Evolutionary conservation across 441 rosid genomes (phyloP), one percentile per base, ranked within the genome.

Genomic region (Pelargonium cotyledonis): DNA sequence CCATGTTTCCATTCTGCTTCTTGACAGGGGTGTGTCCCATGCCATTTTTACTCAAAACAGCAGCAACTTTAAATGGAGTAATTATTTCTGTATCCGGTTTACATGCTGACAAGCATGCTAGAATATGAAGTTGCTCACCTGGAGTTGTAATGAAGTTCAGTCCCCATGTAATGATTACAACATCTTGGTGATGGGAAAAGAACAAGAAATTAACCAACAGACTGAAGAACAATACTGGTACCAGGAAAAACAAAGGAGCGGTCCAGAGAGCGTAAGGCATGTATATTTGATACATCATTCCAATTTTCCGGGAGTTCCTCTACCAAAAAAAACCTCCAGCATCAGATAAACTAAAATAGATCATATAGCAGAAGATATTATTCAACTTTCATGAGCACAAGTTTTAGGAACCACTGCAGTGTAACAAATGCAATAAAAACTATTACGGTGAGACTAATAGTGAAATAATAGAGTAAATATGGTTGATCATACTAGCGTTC

Each of bases 21-120:
- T 83, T 84, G 53, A 81, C 76, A n/a, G 16, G n/a, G 65, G 73
- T 79, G 69, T 82, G 83, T 70, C 86, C 86, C 29, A 76, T 84
- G 60, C 92, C 88, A 83, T 79, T 84, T 82, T 88, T 89, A 77
- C 84, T 80, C 95, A 95, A 86, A 12, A 89, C 86, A 10, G 95
- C 98, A 82, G 99, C 99, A 75, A 92, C 92, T 77, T 90, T 92
- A 81, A 92, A 90, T 46, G 98, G 99, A 63, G 99, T 90, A 68
- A 95, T 90, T 75, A 89, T 83, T 86, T 89, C 97, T 60, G 84
- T 72, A 68, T 92, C 96, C 80, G 82, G 89, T 83, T 89, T 88
- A 77, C 71, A 80, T 0, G 90, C 90, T 61, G 95, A 86, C 82
- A 95, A 84, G 81, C 98, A 92, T 69, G 96, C 99, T 71, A 92